A percentile compares a stretch with the other conserved stretches of the same genome.
These are phyloP conservation scores for Telfairia occidentalis DNA, from an alignment of 331 rosid species.

Conservation along the genomic window DNA sequence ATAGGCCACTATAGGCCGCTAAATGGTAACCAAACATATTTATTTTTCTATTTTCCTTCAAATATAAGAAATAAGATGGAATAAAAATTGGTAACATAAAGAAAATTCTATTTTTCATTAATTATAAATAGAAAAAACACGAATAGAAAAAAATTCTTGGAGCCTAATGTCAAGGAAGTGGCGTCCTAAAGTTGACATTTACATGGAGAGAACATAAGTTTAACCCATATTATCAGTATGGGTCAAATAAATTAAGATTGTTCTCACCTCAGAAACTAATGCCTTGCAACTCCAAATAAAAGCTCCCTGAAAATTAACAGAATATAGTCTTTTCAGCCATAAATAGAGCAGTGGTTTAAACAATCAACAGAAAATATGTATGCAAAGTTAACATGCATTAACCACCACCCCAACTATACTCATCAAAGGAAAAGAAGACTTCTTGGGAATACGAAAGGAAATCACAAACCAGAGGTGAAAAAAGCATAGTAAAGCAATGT, in stretches of 20 bases:
- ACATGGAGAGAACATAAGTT: background rate
- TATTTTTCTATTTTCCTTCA: no score
- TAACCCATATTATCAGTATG: background rate
- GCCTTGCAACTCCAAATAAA: constrained; percentile 92
- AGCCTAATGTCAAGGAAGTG: background rate
- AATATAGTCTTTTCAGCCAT: constrained; percentile 4
- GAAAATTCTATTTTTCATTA: background rate
- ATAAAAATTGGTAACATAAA: background rate
- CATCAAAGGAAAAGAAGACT: background rate
- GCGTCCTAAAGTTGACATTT: background rate
- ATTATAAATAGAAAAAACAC: background rate
- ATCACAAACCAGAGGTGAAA: background rate
- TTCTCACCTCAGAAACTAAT: constrained; percentile 72
- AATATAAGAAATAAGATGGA: background rate
- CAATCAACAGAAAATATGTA: background rate
- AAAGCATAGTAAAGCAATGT: background rate
- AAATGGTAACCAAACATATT: no score
- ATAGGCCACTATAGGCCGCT: no score
- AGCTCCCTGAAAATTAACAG: constrained; percentile 64
- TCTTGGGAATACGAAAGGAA: background rate
- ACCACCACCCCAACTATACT: background rate
- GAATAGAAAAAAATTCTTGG: background rate
- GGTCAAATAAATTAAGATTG: background rate
- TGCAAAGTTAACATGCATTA: background rate
- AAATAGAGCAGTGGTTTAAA: background rate